A percentile compares a stretch with the other conserved stretches of the same genome.
phyloP scores from a whole-genome alignment of 139 green algal species.

The Coccomyxa sp. region DNA sequence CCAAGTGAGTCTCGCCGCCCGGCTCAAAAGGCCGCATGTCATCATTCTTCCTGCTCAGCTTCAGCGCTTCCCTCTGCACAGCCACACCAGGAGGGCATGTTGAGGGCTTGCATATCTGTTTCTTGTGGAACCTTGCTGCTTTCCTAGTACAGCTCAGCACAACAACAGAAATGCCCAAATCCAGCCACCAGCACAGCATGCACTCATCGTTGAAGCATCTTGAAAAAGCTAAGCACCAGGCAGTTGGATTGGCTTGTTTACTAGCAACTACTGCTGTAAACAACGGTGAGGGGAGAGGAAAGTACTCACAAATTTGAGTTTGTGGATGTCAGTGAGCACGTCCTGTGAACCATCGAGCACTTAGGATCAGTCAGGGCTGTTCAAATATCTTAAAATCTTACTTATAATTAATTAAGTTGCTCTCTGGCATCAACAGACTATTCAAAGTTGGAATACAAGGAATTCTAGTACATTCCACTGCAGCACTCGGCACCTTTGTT shows the following conservation, averaged over 20 bases:
- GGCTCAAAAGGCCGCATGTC: slow-evolving; percentile 84
- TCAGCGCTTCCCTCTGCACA: slow-evolving; percentile 57
- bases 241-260: background rate
- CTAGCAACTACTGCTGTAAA: background rate
- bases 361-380: no score
- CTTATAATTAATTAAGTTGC: no score
- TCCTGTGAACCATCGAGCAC: slow-evolving; percentile 8
- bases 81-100: background rate
- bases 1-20: slow-evolving; percentile 70
- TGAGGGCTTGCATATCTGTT: background rate
- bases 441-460: no score
- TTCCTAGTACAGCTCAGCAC: background rate
- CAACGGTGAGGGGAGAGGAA: background rate
- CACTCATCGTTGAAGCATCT: no score
- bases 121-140: background rate
- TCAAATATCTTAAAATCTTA: no score
- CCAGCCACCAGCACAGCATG: no score
- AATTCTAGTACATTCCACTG: no score
- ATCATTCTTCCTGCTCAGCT: slow-evolving; percentile 77
- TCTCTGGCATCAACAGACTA: no score
- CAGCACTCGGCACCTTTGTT: slow-evolving; percentile 24
- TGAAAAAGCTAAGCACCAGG: no score
- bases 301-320: slow-evolving; percentile 65
- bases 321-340: slow-evolving; percentile 65
- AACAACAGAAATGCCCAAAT: background rate